Conservation (phyloP, 495 filamentous ascomycete species). For the Aspergillus homomorphus region DNA sequence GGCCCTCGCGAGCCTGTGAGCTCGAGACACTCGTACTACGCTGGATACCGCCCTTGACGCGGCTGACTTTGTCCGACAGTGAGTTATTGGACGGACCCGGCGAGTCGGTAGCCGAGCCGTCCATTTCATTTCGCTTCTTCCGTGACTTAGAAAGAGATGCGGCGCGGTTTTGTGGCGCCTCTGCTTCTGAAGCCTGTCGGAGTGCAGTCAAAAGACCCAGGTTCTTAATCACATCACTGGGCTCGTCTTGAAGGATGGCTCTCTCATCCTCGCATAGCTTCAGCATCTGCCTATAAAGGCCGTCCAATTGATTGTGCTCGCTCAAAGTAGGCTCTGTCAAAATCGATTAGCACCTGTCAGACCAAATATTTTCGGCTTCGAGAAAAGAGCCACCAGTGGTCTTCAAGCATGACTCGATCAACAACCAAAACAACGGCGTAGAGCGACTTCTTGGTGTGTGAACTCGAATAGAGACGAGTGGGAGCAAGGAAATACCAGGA, state of each 20-base stretch:
- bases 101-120: slow-evolving; percentile 66
- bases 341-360: background rate
- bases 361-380: background rate
- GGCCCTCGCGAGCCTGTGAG: slow-evolving; percentile 40
- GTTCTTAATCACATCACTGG: slow-evolving; percentile 57
- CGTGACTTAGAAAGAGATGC: slow-evolving; percentile 50
- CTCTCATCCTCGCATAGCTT: slow-evolving; percentile 61
- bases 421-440: background rate
- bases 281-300: slow-evolving; percentile 59
- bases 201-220: slow-evolving; percentile 61
- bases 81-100: slow-evolving; percentile 58
- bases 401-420: background rate
- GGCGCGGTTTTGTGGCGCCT: slow-evolving; percentile 49
- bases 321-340: slow-evolving; percentile 35
- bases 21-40: slow-evolving; percentile 57
- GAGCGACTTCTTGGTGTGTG: too few relatives aligned
- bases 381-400: background rate
- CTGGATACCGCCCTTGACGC: slow-evolving; percentile 44
- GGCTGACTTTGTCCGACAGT: slow-evolving; percentile 43
- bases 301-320: slow-evolving; percentile 51
- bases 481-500: too few relatives aligned
- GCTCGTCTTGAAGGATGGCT: slow-evolving; percentile 55
- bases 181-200: slow-evolving; percentile 54
- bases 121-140: slow-evolving; percentile 67
- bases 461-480: too few relatives aligned